Evolutionary conservation across 192 early-diverging fungal species (phyloP).

Genomic region (Umbelopsis ramanniana): DNA sequence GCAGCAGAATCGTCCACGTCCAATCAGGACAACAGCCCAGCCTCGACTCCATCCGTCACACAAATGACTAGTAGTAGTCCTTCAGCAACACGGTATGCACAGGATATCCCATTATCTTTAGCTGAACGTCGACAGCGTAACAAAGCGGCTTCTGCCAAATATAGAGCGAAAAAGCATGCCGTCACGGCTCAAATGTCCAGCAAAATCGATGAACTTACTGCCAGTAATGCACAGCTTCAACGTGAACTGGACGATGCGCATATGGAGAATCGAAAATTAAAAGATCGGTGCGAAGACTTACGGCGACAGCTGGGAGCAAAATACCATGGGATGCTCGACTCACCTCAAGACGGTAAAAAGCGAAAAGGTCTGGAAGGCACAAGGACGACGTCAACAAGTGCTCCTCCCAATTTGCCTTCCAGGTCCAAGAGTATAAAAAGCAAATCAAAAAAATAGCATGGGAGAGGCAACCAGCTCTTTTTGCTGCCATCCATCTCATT

Average conservation of each 20-base stretch:
- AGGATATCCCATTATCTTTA: constrained; percentile 43
- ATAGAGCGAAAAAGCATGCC: constrained; percentile 53
- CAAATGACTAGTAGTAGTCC: not conserved
- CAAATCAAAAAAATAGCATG: not conserved
- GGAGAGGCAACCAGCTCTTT: too few relatives aligned
- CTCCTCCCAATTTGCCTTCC: not conserved
- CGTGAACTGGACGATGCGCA: not conserved
- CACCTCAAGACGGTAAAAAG: not conserved
- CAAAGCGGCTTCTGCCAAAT: constrained; percentile 63
- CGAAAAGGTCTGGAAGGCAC: not conserved
- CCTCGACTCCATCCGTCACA: not conserved
- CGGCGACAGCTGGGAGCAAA: not conserved
- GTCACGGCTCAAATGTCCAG: constrained; percentile 1
- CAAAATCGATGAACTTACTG: not conserved
- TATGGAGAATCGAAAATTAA: not conserved
- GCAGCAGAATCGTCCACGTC: constrained; percentile 2
- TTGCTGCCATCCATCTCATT: too few relatives aligned
- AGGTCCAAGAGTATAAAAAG: not conserved
- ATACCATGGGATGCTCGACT: not conserved
- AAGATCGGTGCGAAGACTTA: not conserved
- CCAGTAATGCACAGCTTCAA: not conserved
- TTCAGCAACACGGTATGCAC: constrained; percentile 4
- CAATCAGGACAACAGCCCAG: not conserved
- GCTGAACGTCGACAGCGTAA: constrained; percentile 56
- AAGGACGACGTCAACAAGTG: not conserved